These are phyloP conservation scores for Petunia axillaris DNA, from an alignment of 257 asterid species.

Conservation along the genomic window DNA sequence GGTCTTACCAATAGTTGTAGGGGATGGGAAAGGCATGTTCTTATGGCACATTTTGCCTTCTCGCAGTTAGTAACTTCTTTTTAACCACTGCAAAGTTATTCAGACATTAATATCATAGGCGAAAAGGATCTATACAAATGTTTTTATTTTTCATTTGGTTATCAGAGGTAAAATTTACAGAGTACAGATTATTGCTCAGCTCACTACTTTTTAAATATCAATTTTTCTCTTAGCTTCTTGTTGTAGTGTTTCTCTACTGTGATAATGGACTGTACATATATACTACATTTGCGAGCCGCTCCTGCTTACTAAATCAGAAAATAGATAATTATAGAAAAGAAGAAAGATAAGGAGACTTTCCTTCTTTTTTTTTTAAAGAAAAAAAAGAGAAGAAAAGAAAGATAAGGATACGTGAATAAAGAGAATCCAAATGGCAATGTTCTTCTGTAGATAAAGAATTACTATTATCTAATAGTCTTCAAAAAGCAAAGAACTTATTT, in stretches of 20 bases:
- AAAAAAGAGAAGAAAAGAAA: background rate
- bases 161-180: background rate
- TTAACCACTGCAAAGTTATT: background rate
- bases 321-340: background rate
- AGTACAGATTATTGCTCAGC: background rate
- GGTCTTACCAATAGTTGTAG: background rate
- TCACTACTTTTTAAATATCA: conserved; percentile 14
- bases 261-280: background rate
- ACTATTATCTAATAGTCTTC: background rate
- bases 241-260: background rate
- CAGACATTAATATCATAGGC: background rate
- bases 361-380: background rate
- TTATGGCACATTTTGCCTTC: background rate
- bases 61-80: background rate
- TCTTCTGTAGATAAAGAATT: background rate
- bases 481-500: conserved; percentile 12
- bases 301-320: background rate
- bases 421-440: background rate
- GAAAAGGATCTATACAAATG: background rate
- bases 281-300: background rate
- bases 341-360: background rate
- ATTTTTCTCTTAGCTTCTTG: background rate
- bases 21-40: background rate
- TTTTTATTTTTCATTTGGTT: background rate
- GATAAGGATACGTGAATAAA: background rate